phyloP scores from a whole-genome alignment of 495 filamentous ascomycete species.

The Trichoderma gamsii region DNA sequence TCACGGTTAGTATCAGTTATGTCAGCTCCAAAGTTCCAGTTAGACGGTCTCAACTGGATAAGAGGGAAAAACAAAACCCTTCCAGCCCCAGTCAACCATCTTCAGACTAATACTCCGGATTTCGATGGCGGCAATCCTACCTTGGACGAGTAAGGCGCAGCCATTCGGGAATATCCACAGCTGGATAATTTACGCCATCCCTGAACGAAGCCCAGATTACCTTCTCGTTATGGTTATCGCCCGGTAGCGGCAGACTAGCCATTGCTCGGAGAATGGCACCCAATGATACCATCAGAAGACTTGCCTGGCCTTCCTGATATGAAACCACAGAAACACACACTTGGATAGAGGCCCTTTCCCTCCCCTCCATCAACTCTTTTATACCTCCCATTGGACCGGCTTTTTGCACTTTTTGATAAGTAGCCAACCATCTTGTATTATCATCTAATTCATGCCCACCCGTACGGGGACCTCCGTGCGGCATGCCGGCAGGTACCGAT shows the following conservation, averaged over 20 bases:
- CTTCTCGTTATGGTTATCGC: conserved; percentile 10
- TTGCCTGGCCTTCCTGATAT: not conserved
- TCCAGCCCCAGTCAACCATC: too few species aligned
- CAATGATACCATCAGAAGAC: not conserved
- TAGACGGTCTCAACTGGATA: too few species aligned
- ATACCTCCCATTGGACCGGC: not conserved
- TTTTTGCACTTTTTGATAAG: not conserved
- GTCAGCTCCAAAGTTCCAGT: too few species aligned
- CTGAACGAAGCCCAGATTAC: not conserved
- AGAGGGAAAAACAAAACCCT: too few species aligned
- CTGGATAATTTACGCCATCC: not conserved
- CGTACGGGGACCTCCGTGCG: not conserved
- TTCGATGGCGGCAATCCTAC: not conserved
- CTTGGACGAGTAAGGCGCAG: not conserved
- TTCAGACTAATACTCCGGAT: not conserved
- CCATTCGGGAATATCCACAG: not conserved
- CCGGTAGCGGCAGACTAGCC: conserved; percentile 13
- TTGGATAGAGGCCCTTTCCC: not conserved
- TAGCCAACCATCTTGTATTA: not conserved
- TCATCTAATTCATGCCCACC: not conserved
- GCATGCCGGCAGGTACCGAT: not conserved
- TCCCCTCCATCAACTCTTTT: not conserved
- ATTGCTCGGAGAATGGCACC: not conserved
- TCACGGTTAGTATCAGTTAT: too few species aligned
- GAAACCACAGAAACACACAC: not conserved